Evolutionary conservation across 2,329 filamentous ascomycete species (phyloP).

Genomic region (Sporothrix sp.): DNA sequence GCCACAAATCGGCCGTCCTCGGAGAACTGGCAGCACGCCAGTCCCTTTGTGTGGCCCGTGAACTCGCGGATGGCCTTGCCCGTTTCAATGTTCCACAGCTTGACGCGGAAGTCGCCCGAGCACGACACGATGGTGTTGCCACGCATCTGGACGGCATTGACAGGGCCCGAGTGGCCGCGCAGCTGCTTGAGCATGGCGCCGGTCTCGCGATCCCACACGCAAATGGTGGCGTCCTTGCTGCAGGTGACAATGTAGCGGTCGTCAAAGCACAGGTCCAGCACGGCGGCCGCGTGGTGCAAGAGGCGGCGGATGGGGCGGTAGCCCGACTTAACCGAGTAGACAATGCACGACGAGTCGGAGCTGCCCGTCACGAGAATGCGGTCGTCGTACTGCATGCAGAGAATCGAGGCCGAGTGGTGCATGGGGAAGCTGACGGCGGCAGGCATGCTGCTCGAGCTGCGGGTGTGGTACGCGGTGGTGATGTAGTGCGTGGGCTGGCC

Average conservation of each 20-base stretch:
- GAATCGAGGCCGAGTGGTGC: constrained; percentile 84
- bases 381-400: constrained; percentile 91
- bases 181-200: constrained; percentile 68
- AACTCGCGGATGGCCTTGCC: constrained; percentile 88
- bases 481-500: constrained; percentile 47
- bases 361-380: constrained; percentile 90
- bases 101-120: constrained; percentile 85
- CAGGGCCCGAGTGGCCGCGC: constrained; percentile 77
- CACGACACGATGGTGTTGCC: constrained; percentile 90
- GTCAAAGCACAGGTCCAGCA: constrained; percentile 90
- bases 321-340: constrained; percentile 72
- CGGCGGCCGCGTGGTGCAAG: constrained; percentile 69
- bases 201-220: constrained; percentile 82
- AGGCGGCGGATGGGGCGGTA: constrained; percentile 76
- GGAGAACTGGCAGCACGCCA: constrained; percentile 92
- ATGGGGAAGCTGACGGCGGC: constrained; percentile 44
- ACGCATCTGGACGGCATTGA: constrained; percentile 92
- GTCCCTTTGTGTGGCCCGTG: constrained; percentile 76
- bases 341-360: constrained; percentile 81
- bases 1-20: constrained; percentile 91
- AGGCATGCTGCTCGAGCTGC: constrained; percentile 38
- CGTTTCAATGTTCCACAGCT: constrained; percentile 89
- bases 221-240: constrained; percentile 90
- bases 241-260: constrained; percentile 89
- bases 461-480: constrained; percentile 28